Base-by-base conservation (phyloP, 202 grass and related monocot genomes). In the Elaeis oleifera region DNA sequence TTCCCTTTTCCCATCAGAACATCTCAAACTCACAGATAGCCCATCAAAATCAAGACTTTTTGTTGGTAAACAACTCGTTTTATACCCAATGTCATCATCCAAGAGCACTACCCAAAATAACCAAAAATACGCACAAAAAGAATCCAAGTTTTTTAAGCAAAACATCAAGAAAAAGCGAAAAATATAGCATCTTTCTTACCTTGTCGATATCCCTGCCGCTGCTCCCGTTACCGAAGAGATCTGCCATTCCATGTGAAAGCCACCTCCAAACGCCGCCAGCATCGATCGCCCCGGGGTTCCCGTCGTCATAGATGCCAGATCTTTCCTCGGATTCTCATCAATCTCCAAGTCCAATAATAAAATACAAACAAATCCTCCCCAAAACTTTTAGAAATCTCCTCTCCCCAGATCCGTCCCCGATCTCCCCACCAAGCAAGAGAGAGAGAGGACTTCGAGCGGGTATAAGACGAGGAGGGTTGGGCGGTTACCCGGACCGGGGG, bases 221-320 rank as follows among this genome's bases (percentile, higher is more conserved):
- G 36, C 36, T 44, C 36, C 9, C 36, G 36, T 44, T 13, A 9
- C 36, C 36, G 50, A 28, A 21, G 50, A 53, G 63, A 66, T 53
- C 53, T 56, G 66, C 66, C 65, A 69, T 69, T 56, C 66, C 66
- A 69, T 57, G 28, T 49, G 66, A 25, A 18, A 48, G 18, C 53
- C 27, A 56, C 66, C 39, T 18, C 29, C 54, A 31, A 44, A 29
- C 53, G 53, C 66, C 66, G 53, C 66, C 66, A 18, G 28, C 65
- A 44, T 44, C 36, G 36, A 44, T 44, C 11, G 36, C 36, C 36
- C 36, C 36, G 36, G 36, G 36, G 36, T 13, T 44, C 36, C 36
- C 36, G 19, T 56, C 51, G 65, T 69, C 68, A 71, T 71, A 28
- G 68, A 71, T 51, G 21, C 56, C 21, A 60, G 68, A 71, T 71